Evolutionary conservation across 2,329 filamentous ascomycete species (phyloP), one percentile per base, ranked within the genome.

Genomic region (Cladophialophora yegresii): DNA sequence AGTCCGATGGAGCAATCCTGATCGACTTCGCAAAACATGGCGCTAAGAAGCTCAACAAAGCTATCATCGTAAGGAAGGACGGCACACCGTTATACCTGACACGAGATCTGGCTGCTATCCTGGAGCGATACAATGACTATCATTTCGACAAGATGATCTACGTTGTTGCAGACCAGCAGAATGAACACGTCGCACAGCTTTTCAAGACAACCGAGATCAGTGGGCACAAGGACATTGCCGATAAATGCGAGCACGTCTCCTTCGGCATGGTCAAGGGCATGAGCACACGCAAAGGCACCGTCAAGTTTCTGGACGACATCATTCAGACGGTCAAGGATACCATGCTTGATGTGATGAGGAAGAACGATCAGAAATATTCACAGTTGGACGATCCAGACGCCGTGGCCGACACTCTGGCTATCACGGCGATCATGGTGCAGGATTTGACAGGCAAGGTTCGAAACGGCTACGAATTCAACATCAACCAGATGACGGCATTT

Each of bases 321-420:
- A 82, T 93, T 63, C 83, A 85, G 47, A 90, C 93, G 71, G 92
- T 96, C 7, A 88, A 87, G 72, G 93, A 97, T 61, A 91, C 93
- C 79, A 99, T 99, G 95, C 93, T 98, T 82, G 91, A 96, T 67
- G 91, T 96, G 58, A 99, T 99, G 95, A 87, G 82, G 78, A 89
- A 89, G 81, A 98, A 98, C 77, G 84, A 90, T 72, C 83, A 85
- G 74, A 99, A 99, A 82, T 99, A 98, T 78, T 80, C 87, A 62
- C 92, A 97, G 78, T 89, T 99, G 22, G 90, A 89, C 73, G 83
- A 98, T 76, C 93, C 93, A 0, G 87, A 87, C 61, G 84, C 86
- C 61, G 90, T 88, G 9, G 92, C 95, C 66, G 95, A 98, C 79
- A 91, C 86, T 10, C 85, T 98, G 2, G 95, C 93, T 68, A 97